phyloP scores from a whole-genome alignment of 2,329 filamentous ascomycete species.

The Karstenula rhodostoma region DNA sequence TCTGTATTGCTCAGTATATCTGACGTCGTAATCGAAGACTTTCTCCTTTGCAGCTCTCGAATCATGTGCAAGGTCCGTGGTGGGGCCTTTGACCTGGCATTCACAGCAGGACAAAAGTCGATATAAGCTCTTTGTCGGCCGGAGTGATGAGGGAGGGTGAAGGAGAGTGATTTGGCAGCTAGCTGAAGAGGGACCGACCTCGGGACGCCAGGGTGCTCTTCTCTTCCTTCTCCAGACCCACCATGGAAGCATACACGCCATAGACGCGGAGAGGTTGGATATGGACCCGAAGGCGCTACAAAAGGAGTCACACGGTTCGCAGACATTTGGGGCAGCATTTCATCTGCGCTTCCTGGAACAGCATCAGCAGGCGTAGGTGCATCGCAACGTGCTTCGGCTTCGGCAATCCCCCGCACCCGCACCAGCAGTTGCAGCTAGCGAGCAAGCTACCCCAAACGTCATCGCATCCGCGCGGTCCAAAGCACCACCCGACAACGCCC shows the following conservation, averaged over 20 bases:
- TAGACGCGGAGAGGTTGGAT: slow-evolving; percentile 1
- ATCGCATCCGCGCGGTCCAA: slow-evolving; percentile 1
- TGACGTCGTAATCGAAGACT: neutral
- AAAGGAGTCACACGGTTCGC: neutral
- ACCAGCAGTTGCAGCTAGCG: neutral
- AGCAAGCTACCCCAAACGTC: slow-evolving; percentile 14
- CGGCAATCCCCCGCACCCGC: neutral
- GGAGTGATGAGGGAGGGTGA: too few relatives aligned
- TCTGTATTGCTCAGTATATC: neutral
- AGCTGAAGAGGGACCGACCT: neutral
- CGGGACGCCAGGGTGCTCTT: neutral
- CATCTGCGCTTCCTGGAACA: neutral
- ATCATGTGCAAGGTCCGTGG: too few relatives aligned
- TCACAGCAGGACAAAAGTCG: too few relatives aligned
- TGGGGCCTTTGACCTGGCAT: too few relatives aligned
- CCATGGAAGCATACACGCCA: slow-evolving; percentile 4
- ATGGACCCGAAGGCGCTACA: neutral
- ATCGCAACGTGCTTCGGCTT: neutral
- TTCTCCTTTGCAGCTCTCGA: neutral
- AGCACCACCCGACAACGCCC: slow-evolving; percentile 2
- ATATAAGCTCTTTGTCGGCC: too few relatives aligned
- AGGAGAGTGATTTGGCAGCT: neutral
- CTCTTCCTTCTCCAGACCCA: neutral
- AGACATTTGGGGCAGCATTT: neutral
- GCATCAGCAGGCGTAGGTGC: neutral